Conservation (phyloP, 1,284 basidiomycete species). For the Naganishia albida region DNA sequence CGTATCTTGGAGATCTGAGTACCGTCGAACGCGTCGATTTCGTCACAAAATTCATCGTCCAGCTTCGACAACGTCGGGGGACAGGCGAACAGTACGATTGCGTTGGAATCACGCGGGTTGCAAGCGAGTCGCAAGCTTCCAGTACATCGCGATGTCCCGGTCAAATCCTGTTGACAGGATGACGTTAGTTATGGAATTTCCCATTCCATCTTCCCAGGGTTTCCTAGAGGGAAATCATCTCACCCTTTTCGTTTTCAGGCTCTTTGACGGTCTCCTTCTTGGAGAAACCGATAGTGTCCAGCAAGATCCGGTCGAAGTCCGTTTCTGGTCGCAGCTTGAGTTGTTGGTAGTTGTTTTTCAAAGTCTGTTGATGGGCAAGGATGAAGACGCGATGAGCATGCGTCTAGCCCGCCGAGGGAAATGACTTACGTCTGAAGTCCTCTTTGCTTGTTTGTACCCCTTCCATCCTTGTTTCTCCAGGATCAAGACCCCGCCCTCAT, state of each 20-base stretch:
- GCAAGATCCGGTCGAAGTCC: conserved; percentile 33
- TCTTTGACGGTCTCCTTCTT: conserved; percentile 30
- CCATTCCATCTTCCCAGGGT: background rate
- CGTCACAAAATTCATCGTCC: too few relatives aligned
- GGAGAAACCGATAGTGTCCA: conserved; percentile 31
- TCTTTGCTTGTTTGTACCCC: conserved; percentile 36
- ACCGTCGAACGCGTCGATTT: too few relatives aligned
- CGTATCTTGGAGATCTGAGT: too few relatives aligned
- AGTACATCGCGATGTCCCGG: conserved; percentile 35
- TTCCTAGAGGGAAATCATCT: too few relatives aligned
- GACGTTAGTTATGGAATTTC: background rate
- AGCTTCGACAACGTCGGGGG: too few relatives aligned
- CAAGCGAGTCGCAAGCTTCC: conserved; percentile 11
- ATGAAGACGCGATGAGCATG: too few relatives aligned
- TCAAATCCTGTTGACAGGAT: conserved; percentile 32
- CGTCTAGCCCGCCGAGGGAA: background rate
- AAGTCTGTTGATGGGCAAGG: background rate
- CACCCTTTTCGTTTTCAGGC: conserved; percentile 28
- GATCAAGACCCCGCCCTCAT: conserved; percentile 34
- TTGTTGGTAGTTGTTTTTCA: conserved; percentile 29
- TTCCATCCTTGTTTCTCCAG: conserved; percentile 38
- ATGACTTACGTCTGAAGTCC: conserved; percentile 33
- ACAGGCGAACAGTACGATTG: background rate
- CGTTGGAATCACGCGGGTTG: background rate
- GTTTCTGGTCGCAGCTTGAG: conserved; percentile 35